Conservation (phyloP, 805 yeast species). For the Saturnispora besseyi region DNA sequence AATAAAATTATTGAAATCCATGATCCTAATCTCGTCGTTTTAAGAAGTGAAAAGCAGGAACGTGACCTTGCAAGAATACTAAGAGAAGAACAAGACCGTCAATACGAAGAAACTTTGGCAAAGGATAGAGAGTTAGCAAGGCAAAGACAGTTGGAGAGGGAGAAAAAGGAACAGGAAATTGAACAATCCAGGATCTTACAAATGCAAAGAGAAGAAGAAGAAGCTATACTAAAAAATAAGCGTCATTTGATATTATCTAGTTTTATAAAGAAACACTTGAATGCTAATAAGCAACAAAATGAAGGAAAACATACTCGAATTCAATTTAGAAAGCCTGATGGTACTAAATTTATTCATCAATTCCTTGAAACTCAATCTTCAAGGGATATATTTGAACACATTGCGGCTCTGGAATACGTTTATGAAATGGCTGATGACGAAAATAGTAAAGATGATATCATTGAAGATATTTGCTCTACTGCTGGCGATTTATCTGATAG, state of each 20-base stretch:
- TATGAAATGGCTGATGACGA: constrained; percentile 9
- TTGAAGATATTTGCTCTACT: constrained; percentile 5
- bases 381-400: constrained; percentile 41
- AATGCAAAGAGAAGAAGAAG: constrained; percentile 17
- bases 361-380: constrained; percentile 33
- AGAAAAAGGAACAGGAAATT: constrained; percentile 19
- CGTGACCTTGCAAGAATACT: constrained; percentile 48
- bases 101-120: constrained; percentile 51
- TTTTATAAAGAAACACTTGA: constrained; percentile 9
- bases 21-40: constrained; percentile 51
- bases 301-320: constrained; percentile 33
- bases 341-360: constrained; percentile 39
- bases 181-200: constrained; percentile 9
- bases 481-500: constrained; percentile 15
- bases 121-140: constrained; percentile 47
- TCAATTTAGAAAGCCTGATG: constrained; percentile 48
- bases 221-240: constrained; percentile 1
- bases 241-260: constrained; percentile 1
- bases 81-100: constrained; percentile 56
- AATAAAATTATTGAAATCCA: constrained; percentile 41
- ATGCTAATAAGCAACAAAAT: constrained; percentile 11
- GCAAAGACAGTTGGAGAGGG: constrained; percentile 27
- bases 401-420: constrained; percentile 33
- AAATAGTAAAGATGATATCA: constrained; percentile 1
- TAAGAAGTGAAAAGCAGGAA: constrained; percentile 53